Base-by-base conservation (phyloP, 2,329 filamentous ascomycete species). In the Fusarium ramigenum region DNA sequence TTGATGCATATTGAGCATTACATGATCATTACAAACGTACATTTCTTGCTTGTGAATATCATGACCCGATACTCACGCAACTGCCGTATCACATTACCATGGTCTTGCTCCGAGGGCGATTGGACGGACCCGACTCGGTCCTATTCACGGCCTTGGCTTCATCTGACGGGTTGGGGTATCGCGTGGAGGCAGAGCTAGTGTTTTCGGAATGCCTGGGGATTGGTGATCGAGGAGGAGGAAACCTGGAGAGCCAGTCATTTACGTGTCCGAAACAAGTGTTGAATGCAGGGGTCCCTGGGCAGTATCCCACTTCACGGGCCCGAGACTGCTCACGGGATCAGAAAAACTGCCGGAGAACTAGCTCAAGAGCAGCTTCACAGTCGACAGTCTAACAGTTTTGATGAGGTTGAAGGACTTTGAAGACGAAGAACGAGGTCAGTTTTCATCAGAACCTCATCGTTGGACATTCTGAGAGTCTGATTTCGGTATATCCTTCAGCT, bases 401-500 rank as follows among this genome's bases (percentile, higher is more conserved):
- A 14, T 21, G 4, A n/a, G 4, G n/a, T 18, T 11, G 43, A 25
- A 6, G 16, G 21, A 21, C n/a, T 14, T 19, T 7, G 16, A 11
- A n/a, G 18, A 9, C 10, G 16, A 11, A 9, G 5, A 7, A 12
- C 0, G 16, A 2, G 7, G 8, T 30, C 21, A 2, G 0, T 32
- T 32, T 11, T 10, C 3, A 18, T 19, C 25, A 23, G 2, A 21
- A 32, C 4, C 9, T 28, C 12, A 25, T 37, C 5, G 7, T 23
- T 50, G 1, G 5, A 1, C 2, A 9, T 23, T 59, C 6, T 6
- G 10, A 4, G 10, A 3, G n/a, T 18, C n/a, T 2, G 7, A 7
- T 7, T 15, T 2, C 8, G 9, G 15, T 14, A 25, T 15, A 9
- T 23, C 16, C 7, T 18, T n/a, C 9, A 25, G 8, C 19, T 14